Conservation (phyloP, 257 asterid species). For the Nicotiana attenuata region DNA sequence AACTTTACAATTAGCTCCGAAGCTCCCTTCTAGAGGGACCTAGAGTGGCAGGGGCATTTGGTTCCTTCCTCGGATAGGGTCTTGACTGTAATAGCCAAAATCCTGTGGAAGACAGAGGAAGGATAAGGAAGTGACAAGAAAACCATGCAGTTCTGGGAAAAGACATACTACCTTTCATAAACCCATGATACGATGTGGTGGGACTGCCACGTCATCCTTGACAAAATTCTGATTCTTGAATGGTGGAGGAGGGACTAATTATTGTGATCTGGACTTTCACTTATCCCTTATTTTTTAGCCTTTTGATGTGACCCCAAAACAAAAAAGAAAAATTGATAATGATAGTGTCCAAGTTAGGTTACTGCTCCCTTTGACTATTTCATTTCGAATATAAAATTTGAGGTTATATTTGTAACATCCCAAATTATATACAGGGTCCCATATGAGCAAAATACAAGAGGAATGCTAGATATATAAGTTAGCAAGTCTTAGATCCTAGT, state of each 20-base stretch:
- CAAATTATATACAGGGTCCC: too few species aligned
- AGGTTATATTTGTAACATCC: too few species aligned
- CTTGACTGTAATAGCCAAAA: not conserved
- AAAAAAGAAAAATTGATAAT: too few species aligned
- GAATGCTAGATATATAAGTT: too few species aligned
- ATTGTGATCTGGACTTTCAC: slow-evolving; percentile 1
- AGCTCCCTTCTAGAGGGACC: too few species aligned
- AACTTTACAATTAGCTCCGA: not conserved
- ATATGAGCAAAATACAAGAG: too few species aligned
- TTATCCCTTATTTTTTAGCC: not conserved
- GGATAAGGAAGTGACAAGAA: not conserved
- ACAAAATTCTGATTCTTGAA: not conserved
- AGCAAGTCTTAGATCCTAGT: fast-evolving
- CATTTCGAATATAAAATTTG: too few species aligned
- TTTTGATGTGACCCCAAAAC: too few species aligned
- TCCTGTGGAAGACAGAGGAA: not conserved
- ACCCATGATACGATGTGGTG: not conserved
- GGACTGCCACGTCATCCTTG: slow-evolving; percentile 9
- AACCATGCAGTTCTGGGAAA: not conserved
- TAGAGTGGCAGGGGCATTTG: too few species aligned
- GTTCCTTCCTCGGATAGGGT: not conserved
- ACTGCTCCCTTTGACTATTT: too few species aligned
- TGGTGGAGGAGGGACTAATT: not conserved
- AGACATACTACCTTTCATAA: slow-evolving; percentile 22
- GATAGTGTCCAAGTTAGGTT: too few species aligned